Percentiles rank a stretch among this genome's conserved stretches.
phyloP scores from a whole-genome alignment of 2,329 filamentous ascomycete genomes.

The Beauveria pseudobassiana region DNA sequence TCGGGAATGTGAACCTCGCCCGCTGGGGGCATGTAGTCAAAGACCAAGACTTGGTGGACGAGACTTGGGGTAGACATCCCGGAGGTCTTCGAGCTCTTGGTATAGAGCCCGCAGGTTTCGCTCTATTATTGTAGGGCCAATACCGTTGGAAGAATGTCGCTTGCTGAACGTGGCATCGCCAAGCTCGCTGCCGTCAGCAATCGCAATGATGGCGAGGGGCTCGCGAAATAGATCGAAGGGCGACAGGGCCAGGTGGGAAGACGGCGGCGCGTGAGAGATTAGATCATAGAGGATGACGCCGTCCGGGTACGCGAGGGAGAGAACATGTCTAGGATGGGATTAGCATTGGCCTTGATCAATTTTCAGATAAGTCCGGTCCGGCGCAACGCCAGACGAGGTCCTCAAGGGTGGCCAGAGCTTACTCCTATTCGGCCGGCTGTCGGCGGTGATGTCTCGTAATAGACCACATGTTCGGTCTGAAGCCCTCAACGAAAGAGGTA shows the following conservation, averaged over 20 bases:
- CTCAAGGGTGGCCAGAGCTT: slow-evolving; percentile 22
- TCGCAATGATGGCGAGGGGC: slow-evolving; percentile 72
- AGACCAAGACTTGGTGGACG: slow-evolving; percentile 72
- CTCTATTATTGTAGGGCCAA: slow-evolving; percentile 43
- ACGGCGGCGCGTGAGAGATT: slow-evolving; percentile 69
- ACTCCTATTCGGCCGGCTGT: slow-evolving; percentile 82
- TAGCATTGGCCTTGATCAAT: not conserved
- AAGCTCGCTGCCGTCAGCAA: slow-evolving; percentile 74
- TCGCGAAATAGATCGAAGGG: slow-evolving; percentile 90
- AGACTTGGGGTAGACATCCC: slow-evolving; percentile 66
- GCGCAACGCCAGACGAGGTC: not conserved
- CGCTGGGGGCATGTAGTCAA: slow-evolving; percentile 55
- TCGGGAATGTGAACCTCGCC: slow-evolving; percentile 52
- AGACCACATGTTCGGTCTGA: slow-evolving; percentile 70
- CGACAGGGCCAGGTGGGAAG: slow-evolving; percentile 69
- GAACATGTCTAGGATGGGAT: slow-evolving; percentile 66
- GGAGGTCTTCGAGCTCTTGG: slow-evolving; percentile 62
- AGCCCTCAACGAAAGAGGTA: slow-evolving; percentile 68
- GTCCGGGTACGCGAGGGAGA: slow-evolving; percentile 82
- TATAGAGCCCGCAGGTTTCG: slow-evolving; percentile 52
- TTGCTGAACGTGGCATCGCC: slow-evolving; percentile 45
- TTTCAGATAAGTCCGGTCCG: not conserved
- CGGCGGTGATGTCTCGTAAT: slow-evolving; percentile 79
- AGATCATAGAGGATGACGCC: slow-evolving; percentile 86
- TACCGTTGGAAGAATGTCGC: slow-evolving; percentile 44